Percentiles rank a stretch among this genome's conserved stretches.
These are phyloP conservation scores for Uronychia binucleata DNA, from an alignment of 73 alveolate species.

Conservation along the genomic window DNA sequence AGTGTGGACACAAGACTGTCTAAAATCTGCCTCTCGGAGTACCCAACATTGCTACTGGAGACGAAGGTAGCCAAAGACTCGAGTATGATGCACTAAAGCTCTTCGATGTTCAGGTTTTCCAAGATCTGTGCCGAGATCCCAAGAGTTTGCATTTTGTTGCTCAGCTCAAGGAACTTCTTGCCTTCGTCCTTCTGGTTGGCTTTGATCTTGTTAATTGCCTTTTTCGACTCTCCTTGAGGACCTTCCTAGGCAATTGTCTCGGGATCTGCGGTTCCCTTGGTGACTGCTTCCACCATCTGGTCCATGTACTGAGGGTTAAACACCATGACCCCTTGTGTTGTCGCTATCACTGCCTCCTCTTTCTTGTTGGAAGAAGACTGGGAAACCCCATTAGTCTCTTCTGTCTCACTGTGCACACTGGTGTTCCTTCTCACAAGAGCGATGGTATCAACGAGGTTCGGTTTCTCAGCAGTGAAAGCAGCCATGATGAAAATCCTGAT, in stretches of 20 bases:
- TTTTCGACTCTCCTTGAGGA: not conserved
- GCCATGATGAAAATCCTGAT: conserved; percentile 65
- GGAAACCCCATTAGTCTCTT: conserved; percentile 2
- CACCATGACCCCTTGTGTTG: not conserved
- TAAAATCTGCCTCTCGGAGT: conserved; percentile 44
- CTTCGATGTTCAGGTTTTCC: conserved; percentile 22
- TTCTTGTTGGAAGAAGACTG: no score
- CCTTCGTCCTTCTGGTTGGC: not conserved
- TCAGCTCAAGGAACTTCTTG: not conserved
- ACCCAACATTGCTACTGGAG: conserved; percentile 1
- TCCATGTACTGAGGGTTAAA: not conserved
- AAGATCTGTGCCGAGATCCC: conserved; percentile 10
- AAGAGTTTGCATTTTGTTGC: not conserved
- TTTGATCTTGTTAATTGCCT: not conserved
- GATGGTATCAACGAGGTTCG: conserved; percentile 3
- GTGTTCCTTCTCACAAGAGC: conserved; percentile 12
- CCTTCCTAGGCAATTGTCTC: not conserved
- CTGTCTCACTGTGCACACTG: not conserved
- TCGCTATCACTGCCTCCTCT: not conserved
- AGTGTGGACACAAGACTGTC: conserved; percentile 47
- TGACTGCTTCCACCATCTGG: not conserved
- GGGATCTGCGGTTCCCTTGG: not conserved
- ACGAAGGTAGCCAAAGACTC: conserved; percentile 15
- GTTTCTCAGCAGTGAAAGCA: conserved; percentile 53
- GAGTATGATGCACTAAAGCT: conserved; percentile 24